Base-by-base conservation (phyloP, 192 early-diverging fungal genomes). In the Kickxella alabastrina region DNA sequence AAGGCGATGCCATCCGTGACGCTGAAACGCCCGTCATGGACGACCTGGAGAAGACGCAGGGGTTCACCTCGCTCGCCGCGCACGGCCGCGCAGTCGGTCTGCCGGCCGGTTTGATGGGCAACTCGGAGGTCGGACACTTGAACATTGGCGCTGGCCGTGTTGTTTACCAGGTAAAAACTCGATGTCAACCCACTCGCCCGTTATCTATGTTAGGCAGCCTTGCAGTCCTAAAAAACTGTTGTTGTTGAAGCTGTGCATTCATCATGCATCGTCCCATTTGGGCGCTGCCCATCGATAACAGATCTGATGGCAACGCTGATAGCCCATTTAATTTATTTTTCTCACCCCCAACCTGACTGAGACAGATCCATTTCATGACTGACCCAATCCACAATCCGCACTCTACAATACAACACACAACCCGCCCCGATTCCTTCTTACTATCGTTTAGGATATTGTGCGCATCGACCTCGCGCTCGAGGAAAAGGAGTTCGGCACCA, bases 141-240 rank as follows among this genome's bases (percentile, higher is more conserved):
- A 99, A 99, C 83, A 94, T 99, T 84, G 97, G 97, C 45, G 97
- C 97, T 40, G 97, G 97, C 26, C 85, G 97, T 31, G 82, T 99
- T 17, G 97, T 99, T 25, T 98, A 97, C 75, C 97, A 99, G 65
- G 65, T 68, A 68, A 52, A 28, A n/a, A n/a, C n/a, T n/a, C n/a
- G n/a, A n/a, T n/a, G n/a, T n/a, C n/a, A n/a, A n/a, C n/a, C n/a
- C n/a, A n/a, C n/a, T n/a, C n/a, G n/a, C n/a, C n/a, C n/a, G n/a
- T n/a, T n/a, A n/a, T n/a, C n/a, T n/a, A n/a, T n/a, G n/a, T n/a
- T n/a, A n/a, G n/a, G n/a, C n/a, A n/a, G n/a, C n/a, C n/a, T n/a
- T n/a, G n/a, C n/a, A n/a, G n/a, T n/a, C n/a, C n/a, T n/a, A n/a
- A n/a, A n/a, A n/a, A n/a, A n/a, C n/a, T n/a, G n/a, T n/a, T n/a